These are phyloP conservation scores for Daedalea quercina DNA, from an alignment of 768 basidiomycete species.

Conservation along the genomic window DNA sequence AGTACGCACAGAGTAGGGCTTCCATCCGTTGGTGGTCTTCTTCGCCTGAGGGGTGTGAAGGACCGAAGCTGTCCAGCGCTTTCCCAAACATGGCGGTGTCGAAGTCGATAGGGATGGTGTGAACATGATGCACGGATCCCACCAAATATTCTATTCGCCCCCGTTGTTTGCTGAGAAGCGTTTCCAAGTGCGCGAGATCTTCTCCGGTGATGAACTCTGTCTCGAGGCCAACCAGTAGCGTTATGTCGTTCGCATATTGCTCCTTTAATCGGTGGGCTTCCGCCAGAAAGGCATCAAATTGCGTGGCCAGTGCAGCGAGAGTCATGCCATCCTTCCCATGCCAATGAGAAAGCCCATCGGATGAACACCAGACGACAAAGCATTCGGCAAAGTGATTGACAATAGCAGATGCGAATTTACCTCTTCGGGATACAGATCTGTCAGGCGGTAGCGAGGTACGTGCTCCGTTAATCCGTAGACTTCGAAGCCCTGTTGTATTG, in stretches of 20 bases:
- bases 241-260: constrained; percentile 56
- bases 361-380: background rate
- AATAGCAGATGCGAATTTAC: constrained; percentile 33
- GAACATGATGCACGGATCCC: constrained; percentile 90
- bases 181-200: constrained; percentile 56
- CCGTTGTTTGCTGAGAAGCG: constrained; percentile 41
- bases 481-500: constrained; percentile 71
- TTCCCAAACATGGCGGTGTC: constrained; percentile 63
- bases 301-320: constrained; percentile 42
- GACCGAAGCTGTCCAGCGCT: constrained; percentile 39
- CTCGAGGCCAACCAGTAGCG: constrained; percentile 83
- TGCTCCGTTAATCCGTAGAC: constrained; percentile 91
- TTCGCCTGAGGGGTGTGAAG: constrained; percentile 5
- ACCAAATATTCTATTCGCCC: constrained; percentile 79
- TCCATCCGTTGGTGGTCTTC: constrained; percentile 27
- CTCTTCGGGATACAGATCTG: constrained; percentile 95
- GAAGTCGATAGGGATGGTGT: constrained; percentile 87
- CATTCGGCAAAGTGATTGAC: background rate
- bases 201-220: constrained; percentile 77
- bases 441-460: constrained; percentile 74
- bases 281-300: constrained; percentile 67
- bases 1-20: constrained; percentile 59
- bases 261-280: constrained; percentile 76
- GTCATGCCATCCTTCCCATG: constrained; percentile 46
- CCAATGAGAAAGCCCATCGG: constrained; percentile 2